A percentile compares a stretch with the other conserved stretches of the same genome.
Evolutionary conservation across 2,329 filamentous ascomycete genomes (phyloP).

Genomic region (Alternaria postmessia): DNA sequence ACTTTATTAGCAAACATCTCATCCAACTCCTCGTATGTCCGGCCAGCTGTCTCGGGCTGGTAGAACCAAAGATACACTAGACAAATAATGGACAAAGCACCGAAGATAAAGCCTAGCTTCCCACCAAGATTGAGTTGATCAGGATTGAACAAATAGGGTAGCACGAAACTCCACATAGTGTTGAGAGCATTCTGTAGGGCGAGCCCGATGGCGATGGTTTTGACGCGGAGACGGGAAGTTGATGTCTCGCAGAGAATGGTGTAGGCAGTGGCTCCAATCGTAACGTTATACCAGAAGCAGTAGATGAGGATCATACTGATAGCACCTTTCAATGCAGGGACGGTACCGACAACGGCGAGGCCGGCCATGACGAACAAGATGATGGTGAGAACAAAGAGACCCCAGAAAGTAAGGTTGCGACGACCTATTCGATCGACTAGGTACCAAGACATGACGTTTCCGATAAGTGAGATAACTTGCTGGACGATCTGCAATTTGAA

Average conservation of each 20-base stretch:
- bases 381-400: constrained; percentile 64
- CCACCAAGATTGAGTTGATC: constrained; percentile 69
- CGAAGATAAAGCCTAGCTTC: constrained; percentile 85
- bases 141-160: constrained; percentile 52
- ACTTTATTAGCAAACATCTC: not conserved
- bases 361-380: constrained; percentile 71
- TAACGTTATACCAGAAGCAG: constrained; percentile 78
- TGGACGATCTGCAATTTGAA: constrained; percentile 59
- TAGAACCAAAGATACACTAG: constrained; percentile 50
- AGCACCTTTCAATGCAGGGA: constrained; percentile 61
- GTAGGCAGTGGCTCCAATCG: constrained; percentile 86
- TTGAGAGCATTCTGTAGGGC: constrained; percentile 44
- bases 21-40: not conserved
- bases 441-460: constrained; percentile 78
- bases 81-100: constrained; percentile 78
- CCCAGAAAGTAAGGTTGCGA: constrained; percentile 75
- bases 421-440: constrained; percentile 80
- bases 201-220: constrained; percentile 60
- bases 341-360: constrained; percentile 19
- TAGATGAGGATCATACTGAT: constrained; percentile 45
- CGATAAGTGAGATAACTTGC: constrained; percentile 63
- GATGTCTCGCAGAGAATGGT: constrained; percentile 84
- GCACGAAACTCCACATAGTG: constrained; percentile 51
- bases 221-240: constrained; percentile 76
- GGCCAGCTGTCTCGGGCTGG: not conserved